Percentiles rank a stretch among this genome's conserved stretches.
phyloP scores from a whole-genome alignment of 139 green algal genomes.

The Dunaliella sp. region DNA sequence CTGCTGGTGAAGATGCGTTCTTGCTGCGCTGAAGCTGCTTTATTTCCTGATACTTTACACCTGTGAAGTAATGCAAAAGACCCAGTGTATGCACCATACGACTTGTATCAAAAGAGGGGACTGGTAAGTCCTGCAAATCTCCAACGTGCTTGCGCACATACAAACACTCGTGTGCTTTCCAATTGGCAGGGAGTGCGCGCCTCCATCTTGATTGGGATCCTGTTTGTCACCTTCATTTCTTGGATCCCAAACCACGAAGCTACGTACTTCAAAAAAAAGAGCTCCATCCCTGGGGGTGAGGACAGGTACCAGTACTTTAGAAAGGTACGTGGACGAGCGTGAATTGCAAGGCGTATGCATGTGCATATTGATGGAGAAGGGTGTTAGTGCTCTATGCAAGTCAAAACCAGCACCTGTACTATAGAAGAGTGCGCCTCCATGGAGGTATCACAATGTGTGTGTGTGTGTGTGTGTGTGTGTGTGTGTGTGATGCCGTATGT shows the following conservation, averaged over 20 bases:
- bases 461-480: not conserved
- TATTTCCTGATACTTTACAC: no score
- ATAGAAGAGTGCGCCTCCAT: not conserved
- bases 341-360: no score
- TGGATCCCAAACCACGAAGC: conserved; percentile 66
- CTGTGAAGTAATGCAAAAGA: no score
- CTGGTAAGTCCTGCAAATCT: conserved; percentile 47
- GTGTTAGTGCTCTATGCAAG: not conserved
- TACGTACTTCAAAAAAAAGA: conserved; percentile 57
- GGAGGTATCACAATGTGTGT: not conserved
- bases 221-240: conserved; percentile 80
- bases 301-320: conserved; percentile 61
- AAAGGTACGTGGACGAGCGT: no score
- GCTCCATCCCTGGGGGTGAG: conserved; percentile 49
- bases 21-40: no score
- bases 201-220: conserved; percentile 71
- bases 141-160: no score
- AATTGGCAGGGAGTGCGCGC: conserved; percentile 57
- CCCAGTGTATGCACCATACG: no score
- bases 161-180: no score
- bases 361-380: no score
- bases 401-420: not conserved
- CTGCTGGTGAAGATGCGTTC: no score
- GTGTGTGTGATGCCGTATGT: no score
- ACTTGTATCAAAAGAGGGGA: no score